Evolutionary conservation across 2,329 filamentous ascomycete genomes (phyloP).

Genomic region (Acrocalymma vagum): DNA sequence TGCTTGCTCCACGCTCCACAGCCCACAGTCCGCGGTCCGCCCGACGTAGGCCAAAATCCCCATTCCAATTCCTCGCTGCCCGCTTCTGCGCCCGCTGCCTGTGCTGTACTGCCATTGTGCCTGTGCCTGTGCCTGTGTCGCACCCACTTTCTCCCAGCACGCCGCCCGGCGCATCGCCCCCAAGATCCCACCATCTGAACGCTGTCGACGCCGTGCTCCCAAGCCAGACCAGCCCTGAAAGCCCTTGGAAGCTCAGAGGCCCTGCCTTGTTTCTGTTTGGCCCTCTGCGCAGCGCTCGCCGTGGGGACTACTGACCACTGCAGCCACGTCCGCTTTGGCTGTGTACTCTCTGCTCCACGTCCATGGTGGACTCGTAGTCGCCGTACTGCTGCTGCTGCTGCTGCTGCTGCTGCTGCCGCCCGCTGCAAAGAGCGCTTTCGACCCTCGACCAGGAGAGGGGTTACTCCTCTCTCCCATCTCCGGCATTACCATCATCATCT

Average conservation of each 20-base stretch:
- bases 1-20: slow-evolving; percentile 6
- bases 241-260: too few relatives aligned
- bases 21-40: not conserved
- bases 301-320: too few relatives aligned
- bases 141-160: slow-evolving; percentile 23
- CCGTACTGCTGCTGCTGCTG: slow-evolving; percentile 33
- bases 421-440: too few relatives aligned
- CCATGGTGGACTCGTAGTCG: slow-evolving; percentile 28
- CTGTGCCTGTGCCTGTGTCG: too few relatives aligned
- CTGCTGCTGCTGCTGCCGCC: slow-evolving; percentile 36
- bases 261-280: too few relatives aligned
- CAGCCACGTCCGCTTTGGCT: slow-evolving; percentile 44
- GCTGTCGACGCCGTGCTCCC: slow-evolving; percentile 22
- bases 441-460: slow-evolving; percentile 27
- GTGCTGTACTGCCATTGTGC: too few relatives aligned
- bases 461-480: slow-evolving; percentile 21
- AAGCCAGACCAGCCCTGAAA: slow-evolving; percentile 24
- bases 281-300: slow-evolving; percentile 19
- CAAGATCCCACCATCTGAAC: slow-evolving; percentile 33
- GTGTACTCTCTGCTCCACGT: slow-evolving; percentile 24
- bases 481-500: slow-evolving; percentile 9
- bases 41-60: not conserved
- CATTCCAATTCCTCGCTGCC: slow-evolving; percentile 8
- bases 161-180: slow-evolving; percentile 23
- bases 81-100: too few relatives aligned